phyloP scores from a whole-genome alignment of 2,329 filamentous ascomycete genomes.

The Cordyceps farinosa region DNA sequence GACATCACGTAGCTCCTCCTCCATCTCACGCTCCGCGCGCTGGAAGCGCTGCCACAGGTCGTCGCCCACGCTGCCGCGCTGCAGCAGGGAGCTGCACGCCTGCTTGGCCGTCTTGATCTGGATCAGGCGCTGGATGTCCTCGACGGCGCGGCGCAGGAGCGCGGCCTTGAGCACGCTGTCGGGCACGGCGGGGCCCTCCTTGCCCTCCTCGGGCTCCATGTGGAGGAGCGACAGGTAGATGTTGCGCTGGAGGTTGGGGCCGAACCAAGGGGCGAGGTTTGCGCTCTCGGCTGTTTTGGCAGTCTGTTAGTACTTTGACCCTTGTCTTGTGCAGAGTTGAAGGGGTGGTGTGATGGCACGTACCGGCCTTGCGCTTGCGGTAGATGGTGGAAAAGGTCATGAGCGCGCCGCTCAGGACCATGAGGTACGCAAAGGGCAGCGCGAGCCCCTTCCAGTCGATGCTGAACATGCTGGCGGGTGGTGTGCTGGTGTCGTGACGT shows the following conservation, averaged over 20 bases:
- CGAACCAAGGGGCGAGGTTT: conserved; percentile 92
- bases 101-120: conserved; percentile 85
- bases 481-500: conserved; percentile 7
- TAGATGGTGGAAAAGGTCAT: conserved; percentile 91
- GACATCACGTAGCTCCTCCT: conserved; percentile 91
- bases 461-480: conserved; percentile 43
- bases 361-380: conserved; percentile 83
- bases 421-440: conserved; percentile 85
- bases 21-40: conserved; percentile 94
- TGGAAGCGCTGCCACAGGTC: conserved; percentile 92
- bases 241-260: conserved; percentile 83
- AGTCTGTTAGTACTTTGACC: no score
- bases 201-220: conserved; percentile 60
- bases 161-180: conserved; percentile 85
- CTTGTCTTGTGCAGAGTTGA: background rate
- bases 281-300: conserved; percentile 63
- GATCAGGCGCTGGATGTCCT: conserved; percentile 90
- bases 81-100: conserved; percentile 76
- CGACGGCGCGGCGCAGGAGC: conserved; percentile 80
- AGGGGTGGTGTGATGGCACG: conserved; percentile 29
- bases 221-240: conserved; percentile 92
- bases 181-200: conserved; percentile 66
- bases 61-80: conserved; percentile 90
- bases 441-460: conserved; percentile 80
- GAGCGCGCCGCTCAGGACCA: conserved; percentile 81